These are phyloP conservation scores for Helenozyma rhizophorensis DNA, from an alignment of 805 yeast genomes.

Conservation along the genomic window DNA sequence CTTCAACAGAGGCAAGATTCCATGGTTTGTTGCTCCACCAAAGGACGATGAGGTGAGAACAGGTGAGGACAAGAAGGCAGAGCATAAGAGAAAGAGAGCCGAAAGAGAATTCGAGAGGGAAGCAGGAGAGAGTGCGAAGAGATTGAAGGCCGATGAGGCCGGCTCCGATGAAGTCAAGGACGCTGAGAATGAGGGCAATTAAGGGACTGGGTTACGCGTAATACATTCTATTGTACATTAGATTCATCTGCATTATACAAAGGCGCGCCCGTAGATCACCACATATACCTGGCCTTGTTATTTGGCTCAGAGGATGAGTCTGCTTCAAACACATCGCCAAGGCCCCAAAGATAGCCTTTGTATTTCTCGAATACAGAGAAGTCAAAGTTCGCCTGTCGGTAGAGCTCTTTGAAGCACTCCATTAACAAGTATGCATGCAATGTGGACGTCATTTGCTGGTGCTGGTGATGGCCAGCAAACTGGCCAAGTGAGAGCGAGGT, in stretches of 20 bases:
- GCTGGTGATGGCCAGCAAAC: slow-evolving; percentile 20
- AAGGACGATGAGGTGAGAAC: slow-evolving; percentile 55
- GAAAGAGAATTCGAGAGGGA: slow-evolving; percentile 39
- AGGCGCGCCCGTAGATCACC: neutral
- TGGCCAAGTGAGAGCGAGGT: slow-evolving; percentile 16
- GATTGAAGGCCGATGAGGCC: slow-evolving; percentile 19
- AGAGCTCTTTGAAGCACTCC: slow-evolving; percentile 61
- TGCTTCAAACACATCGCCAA: slow-evolving; percentile 23
- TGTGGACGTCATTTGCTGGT: slow-evolving; percentile 43
- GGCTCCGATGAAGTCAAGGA: slow-evolving; percentile 17
- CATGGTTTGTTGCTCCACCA: slow-evolving; percentile 97
- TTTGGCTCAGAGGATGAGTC: neutral
- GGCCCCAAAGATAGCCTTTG: slow-evolving; percentile 52
- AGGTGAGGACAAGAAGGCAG: slow-evolving; percentile 55
- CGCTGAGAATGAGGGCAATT: slow-evolving; percentile 7
- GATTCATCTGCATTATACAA: slow-evolving; percentile 8
- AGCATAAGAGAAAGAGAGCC: slow-evolving; percentile 49
- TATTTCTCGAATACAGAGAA: slow-evolving; percentile 26
- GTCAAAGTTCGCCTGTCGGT: slow-evolving; percentile 22
- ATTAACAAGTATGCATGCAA: slow-evolving; percentile 61
- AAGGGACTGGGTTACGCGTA: neutral
- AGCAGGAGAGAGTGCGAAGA: slow-evolving; percentile 22
- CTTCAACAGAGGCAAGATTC: slow-evolving; percentile 94
- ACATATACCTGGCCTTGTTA: neutral
- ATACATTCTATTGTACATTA: slow-evolving; percentile 10